Evolutionary conservation across 352 stramenopile genomes (phyloP), one percentile per base, ranked within the genome.

Genomic region (Globisporangium cederbergense): DNA sequence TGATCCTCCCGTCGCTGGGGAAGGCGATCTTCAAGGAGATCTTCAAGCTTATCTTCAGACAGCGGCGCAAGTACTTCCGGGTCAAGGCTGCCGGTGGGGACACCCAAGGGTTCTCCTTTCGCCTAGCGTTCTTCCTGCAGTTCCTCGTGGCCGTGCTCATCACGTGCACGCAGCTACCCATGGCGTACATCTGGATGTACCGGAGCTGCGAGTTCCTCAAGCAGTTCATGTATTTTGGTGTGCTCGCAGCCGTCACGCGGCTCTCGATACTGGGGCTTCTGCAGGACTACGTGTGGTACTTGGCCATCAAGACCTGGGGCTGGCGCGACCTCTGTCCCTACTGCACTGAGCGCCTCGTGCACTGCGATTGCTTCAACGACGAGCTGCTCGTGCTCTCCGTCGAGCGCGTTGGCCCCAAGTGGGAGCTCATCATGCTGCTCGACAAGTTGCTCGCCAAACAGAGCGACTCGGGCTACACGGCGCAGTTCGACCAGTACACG

Each of bases 21-120:
- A 90, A 90, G 28, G 81, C 81, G 52, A 59, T 88, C 18, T 90
- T 90, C 59, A 90, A 90, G 51, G 81, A 90, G 67, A 72, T 90
- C 32, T 90, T 88, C 66, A 90, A 90, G 66, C 68, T 90, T 36
- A 88, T 90, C 56, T 90, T 90, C 60, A 73, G 81, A 16, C 81
- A 90, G 54, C 71, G 81, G 9, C 81, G 81, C 68, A 87, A 85
- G 63, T 90, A 78, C 57, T 90, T 79, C n/a, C 75, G 81, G 5
- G 62, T 83, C 16, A 79, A 82, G 34, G 75, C 77, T 0, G 36
- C 55, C 0, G 78, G 78, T n/a, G 75, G 73, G 0, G 66, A 88
- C 49, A 74, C 81, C 0, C 71, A 57, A 1, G 60, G 67, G 0
- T 90, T 90, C 57, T 88, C 78, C 1, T 87, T 88, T 58, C 75